These are phyloP conservation scores for Hygrocybe punicea DNA, from an alignment of 768 basidiomycete genomes.

Conservation along the genomic window DNA sequence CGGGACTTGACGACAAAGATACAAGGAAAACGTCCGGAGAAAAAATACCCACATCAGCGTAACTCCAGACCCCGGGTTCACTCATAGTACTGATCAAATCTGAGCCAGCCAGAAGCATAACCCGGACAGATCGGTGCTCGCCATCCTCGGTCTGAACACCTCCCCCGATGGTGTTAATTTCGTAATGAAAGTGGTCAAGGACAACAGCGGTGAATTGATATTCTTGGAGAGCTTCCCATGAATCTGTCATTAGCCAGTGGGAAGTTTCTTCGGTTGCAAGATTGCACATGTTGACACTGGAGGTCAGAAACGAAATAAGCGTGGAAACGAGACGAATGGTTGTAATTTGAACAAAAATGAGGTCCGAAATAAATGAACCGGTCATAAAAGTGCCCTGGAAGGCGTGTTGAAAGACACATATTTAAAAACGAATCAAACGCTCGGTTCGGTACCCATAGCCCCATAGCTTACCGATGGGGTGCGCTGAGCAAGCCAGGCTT, in stretches of 20 bases:
- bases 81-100: conserved; percentile 98
- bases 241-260: conserved; percentile 94
- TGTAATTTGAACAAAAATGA: not conserved
- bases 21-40: conserved; percentile 7
- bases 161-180: conserved; percentile 83
- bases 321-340: not conserved
- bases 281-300: conserved; percentile 86
- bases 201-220: conserved; percentile 98
- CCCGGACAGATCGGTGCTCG: conserved; percentile 68
- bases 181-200: conserved; percentile 93
- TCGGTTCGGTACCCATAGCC: too few species aligned
- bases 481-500: conserved; percentile 91
- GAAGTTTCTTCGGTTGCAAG: conserved; percentile 88
- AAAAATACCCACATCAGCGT: conserved; percentile 73
- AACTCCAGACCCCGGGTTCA: conserved; percentile 97
- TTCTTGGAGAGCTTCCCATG: conserved; percentile 94
- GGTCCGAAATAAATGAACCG: not conserved
- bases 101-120: conserved; percentile 96
- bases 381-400: too few species aligned
- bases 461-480: conserved; percentile 75
- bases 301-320: conserved; percentile 11
- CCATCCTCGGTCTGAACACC: conserved; percentile 74
- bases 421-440: too few species aligned
- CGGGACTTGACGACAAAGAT: not conserved
- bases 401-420: too few species aligned